Base-by-base conservation (phyloP, 768 basidiomycete species). In the Mycena vulgaris region DNA sequence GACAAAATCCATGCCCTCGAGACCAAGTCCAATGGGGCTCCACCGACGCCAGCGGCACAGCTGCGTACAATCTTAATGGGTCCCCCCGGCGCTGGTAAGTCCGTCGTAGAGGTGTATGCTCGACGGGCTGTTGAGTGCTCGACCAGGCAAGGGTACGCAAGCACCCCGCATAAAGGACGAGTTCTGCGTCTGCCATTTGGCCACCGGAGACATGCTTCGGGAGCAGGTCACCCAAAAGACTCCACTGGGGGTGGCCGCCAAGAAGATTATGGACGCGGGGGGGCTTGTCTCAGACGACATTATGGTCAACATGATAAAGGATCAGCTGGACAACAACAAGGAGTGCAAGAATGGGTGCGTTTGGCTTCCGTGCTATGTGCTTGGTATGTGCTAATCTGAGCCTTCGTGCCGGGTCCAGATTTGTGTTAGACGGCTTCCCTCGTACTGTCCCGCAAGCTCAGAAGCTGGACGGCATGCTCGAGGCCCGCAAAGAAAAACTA, bases 391-490 rank as follows among this genome's bases (percentile, higher is more conserved):
- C 42, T 56, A 37, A 62, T 37, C 14, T 48, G 25, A n/a, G n/a
- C 21, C 25, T 47, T 57, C 31, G 49, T 39, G 7, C 25, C 39
- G 40, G 53, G 21, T 61, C 19, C 74, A 99, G 97, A 40, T 99
- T 99, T 82, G 98, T 99, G 66, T 87, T 99, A 58, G 98, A 99
- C 77, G 98, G 98, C n/a, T 99, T 99, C 90, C 98, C 98, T 47
- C 92, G 98, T 48, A 99, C 97, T 5, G 95, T 99, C 39, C 92
- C 94, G 13, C 98, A 99, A 77, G 98, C 98, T 3, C 89, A 97
- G 83, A 99, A 98, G 82, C 92, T 99, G 63, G 97, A 97, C 78
- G 83, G 86, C 68, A 98, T 99, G 98, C 90, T 99, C 49, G 79
- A 86, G 17, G 81, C 78, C 6, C 92, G 93, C 77, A 91, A 93